Evolutionary conservation across 164 flowering plant genomes (phyloP).

Genomic region (Aristolochia fimbriata): DNA sequence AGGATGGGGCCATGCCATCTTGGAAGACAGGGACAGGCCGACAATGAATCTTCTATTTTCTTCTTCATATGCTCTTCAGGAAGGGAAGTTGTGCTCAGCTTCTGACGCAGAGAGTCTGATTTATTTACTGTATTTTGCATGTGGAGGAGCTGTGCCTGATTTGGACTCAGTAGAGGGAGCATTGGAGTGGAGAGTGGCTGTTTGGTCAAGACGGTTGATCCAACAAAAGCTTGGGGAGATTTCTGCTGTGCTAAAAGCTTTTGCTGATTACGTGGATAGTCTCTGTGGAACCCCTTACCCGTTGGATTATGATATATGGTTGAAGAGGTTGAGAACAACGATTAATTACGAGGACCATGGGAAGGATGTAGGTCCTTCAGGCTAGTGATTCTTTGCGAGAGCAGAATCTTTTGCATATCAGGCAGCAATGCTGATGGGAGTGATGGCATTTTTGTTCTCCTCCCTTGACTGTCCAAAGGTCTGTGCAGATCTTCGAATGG

Average conservation of each 20-base stretch:
- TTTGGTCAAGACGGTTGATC: slow-evolving; percentile 72
- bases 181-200: slow-evolving; percentile 72
- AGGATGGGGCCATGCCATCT: slow-evolving; percentile 89
- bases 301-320: slow-evolving; percentile 80
- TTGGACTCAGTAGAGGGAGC: slow-evolving; percentile 87
- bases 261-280: slow-evolving; percentile 91
- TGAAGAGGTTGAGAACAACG: slow-evolving; percentile 56
- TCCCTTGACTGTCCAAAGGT: background rate
- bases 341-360: slow-evolving; percentile 54
- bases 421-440: background rate
- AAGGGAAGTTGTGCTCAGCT: slow-evolving; percentile 85
- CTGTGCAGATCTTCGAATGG: background rate
- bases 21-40: slow-evolving; percentile 87
- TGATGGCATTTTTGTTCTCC: too few relatives aligned
- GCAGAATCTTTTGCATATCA: background rate
- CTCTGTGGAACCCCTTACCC: slow-evolving; percentile 93
- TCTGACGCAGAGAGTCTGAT: slow-evolving; percentile 93
- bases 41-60: slow-evolving; percentile 81
- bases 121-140: slow-evolving; percentile 55
- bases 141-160: slow-evolving; percentile 56
- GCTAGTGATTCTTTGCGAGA: slow-evolving; percentile 3
- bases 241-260: slow-evolving; percentile 79
- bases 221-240: slow-evolving; percentile 85
- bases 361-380: slow-evolving; percentile 26
- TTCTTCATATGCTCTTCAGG: slow-evolving; percentile 77